Evolutionary conservation across 176 grass and related monocot genomes (phyloP), one percentile per base, ranked within the genome.

Genomic region (Panicum miliaceum): DNA sequence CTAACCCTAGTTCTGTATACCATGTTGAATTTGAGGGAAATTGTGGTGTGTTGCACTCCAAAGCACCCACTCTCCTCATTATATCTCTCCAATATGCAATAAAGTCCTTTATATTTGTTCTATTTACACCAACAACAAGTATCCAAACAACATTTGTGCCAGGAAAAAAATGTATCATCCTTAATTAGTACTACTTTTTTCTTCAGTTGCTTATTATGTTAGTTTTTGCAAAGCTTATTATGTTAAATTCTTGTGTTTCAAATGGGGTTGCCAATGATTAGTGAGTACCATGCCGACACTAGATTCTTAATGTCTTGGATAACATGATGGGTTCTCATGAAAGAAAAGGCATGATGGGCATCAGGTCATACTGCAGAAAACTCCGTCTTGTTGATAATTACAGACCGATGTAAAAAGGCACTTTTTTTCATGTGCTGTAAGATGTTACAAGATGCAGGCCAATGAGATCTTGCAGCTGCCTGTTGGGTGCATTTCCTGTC

Each of bases 401-500:
- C 58, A 14, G 27, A 23, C 38, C 43, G 9, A 27, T 79, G 64
- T 23, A 56, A 63, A 65, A 79, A 78, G 19, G 35, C 7, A 2
- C 13, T 22, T 20, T 76, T 75, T 82, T 88, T 51, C 42, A 20
- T 78, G 68, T 43, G 35, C 48, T 69, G 41, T 15, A 62, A 86
- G 37, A 86, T 58, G 52, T 40, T 70, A 60, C 53, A 60, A 52
- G 72, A 77, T 82, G 63, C 72, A 77, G 79, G 42, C 79, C 86
- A 69, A 82, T 77, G 42, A 19, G 56, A 77, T 76, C 72, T 77
- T 43, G 63, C 32, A 10, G 25, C n/a, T 22, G 29, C 43, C 32
- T 70, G 20, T 51, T 29, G 32, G 50, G 71, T 82, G 71, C 85
- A 68, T 68, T 64, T 66, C 77, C 70, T 68, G 26, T 82, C 78